These are phyloP conservation scores for Eucalyptus polybractea DNA, from an alignment of 345 rosid species.

Conservation along the genomic window DNA sequence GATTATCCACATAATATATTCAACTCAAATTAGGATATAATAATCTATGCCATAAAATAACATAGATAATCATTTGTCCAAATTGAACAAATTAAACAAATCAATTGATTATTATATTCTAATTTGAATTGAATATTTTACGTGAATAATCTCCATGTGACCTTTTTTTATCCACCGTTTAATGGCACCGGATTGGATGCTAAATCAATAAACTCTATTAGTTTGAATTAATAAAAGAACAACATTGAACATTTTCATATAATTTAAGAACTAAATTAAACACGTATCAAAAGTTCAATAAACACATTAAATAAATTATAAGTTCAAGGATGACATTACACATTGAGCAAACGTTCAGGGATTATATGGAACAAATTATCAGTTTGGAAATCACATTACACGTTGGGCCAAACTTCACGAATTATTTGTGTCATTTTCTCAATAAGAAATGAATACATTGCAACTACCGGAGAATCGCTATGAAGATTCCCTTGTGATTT, in stretches of 20 bases:
- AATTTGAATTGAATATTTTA: background rate
- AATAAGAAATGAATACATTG: background rate
- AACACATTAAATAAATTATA: background rate
- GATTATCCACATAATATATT: background rate
- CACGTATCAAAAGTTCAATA: rapidly evolving
- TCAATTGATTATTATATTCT: background rate
- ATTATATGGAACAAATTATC: background rate
- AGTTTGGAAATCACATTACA: rapidly evolving
- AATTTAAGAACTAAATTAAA: background rate
- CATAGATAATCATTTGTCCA: background rate
- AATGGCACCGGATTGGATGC: background rate
- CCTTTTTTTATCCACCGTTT: background rate
- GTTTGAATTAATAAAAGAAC: background rate
- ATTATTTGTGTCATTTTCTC: background rate
- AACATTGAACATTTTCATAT: background rate
- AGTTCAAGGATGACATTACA: background rate
- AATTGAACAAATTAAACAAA: background rate
- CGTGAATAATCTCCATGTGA: rapidly evolving
- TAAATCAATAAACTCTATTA: rapidly evolving
- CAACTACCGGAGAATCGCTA: background rate
- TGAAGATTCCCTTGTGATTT: background rate
- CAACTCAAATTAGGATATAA: background rate
- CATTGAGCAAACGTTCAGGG: rapidly evolving
- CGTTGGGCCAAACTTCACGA: rapidly evolving
- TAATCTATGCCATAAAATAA: background rate